phyloP scores from a whole-genome alignment of 768 basidiomycete genomes.

The Boletus pseudopeckii region DNA sequence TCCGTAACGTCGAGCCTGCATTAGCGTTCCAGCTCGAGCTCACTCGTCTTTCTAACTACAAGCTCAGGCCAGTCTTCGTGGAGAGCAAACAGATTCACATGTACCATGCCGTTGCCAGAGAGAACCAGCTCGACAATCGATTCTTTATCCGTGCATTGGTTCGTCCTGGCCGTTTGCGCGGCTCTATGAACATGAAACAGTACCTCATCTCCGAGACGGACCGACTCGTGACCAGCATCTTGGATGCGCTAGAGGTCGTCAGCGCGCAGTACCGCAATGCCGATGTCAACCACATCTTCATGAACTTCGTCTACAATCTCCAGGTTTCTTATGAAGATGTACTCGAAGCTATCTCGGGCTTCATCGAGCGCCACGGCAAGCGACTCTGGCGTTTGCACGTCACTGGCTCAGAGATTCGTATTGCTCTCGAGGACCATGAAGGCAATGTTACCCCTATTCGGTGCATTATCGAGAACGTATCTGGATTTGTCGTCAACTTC shows the following conservation, averaged over 20 bases:
- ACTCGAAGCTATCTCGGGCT: slow-evolving; percentile 94
- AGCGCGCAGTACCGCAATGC: slow-evolving; percentile 85
- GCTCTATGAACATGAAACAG: slow-evolving; percentile 91
- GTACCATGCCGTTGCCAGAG: slow-evolving; percentile 91
- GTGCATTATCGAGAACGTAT: slow-evolving; percentile 97
- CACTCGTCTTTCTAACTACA: slow-evolving; percentile 94
- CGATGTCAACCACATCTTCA: slow-evolving; percentile 97
- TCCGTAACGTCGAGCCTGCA: slow-evolving; percentile 98
- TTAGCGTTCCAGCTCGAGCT: slow-evolving; percentile 97
- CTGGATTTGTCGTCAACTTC: slow-evolving; percentile 98
- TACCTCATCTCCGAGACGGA: slow-evolving; percentile 99
- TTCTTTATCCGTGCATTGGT: slow-evolving; percentile 98
- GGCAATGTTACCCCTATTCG: slow-evolving; percentile 96
- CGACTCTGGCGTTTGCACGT: slow-evolving; percentile 97
- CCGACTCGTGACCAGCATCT: slow-evolving; percentile 86
- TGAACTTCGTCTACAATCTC: slow-evolving; percentile 98
- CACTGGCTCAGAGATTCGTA: slow-evolving; percentile 95
- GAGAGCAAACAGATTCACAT: slow-evolving; percentile 98
- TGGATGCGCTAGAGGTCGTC: slow-evolving; percentile 95
- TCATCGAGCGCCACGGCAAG: slow-evolving; percentile 98
- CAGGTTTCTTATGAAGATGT: slow-evolving; percentile 96
- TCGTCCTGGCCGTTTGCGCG: slow-evolving; percentile 90
- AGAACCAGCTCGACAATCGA: slow-evolving; percentile 95
- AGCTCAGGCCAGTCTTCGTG: slow-evolving; percentile 92
- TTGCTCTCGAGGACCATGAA: slow-evolving; percentile 89